Base-by-base conservation (phyloP, 2,329 filamentous ascomycete genomes). In the Incumbomyces lentus region DNA sequence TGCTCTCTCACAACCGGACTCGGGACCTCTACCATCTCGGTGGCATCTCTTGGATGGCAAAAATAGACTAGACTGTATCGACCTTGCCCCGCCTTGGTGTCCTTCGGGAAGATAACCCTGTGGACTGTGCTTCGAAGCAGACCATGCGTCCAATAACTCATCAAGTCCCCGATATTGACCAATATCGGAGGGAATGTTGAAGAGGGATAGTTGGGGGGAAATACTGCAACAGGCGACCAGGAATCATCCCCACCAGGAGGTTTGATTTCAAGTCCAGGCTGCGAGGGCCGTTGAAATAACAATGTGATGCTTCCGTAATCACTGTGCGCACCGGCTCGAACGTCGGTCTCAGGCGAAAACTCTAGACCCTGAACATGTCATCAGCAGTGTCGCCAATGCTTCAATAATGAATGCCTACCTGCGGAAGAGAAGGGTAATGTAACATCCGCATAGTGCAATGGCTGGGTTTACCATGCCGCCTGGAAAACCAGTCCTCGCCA, bases 141-240 rank as follows among this genome's bases (percentile, higher is more conserved):
- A 0, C 89, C 88, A 53, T 84, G 83, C 1, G 92, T 96, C 90
- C 90, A 96, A 63, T 93, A 92, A 30, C 79, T 83, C 12, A 86
- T 67, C 30, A 84, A 56, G 59, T 86, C 82, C 0, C 80, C 82
- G n/a, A 85, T 83, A 51, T 83, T 83, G 12, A 83, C 74, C 2
- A 82, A 61, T n/a, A 78, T 86, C 1, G 83, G 89, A n/a, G 78
- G 82, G 34, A 70, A 75, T 7, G 69, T 68, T 56, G 81, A 45
- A 6, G 48, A 29, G 32, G 32, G 16, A 38, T 55, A 58, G 1
- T 74, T 74, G 0, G 73, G 68, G 0, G 84, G 84, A 13, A 68
- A 69, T 1, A 89, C 82, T 3, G 78, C 81, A 1, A 83, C 85
- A 37, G 78, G 76, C 0, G 72, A 76, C 84, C 82, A 78, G 65